Evolutionary conservation across 2,329 filamentous ascomycete species (phyloP), one percentile per base, ranked within the genome.

Genomic region (Graphiopsis chlorocephala): DNA sequence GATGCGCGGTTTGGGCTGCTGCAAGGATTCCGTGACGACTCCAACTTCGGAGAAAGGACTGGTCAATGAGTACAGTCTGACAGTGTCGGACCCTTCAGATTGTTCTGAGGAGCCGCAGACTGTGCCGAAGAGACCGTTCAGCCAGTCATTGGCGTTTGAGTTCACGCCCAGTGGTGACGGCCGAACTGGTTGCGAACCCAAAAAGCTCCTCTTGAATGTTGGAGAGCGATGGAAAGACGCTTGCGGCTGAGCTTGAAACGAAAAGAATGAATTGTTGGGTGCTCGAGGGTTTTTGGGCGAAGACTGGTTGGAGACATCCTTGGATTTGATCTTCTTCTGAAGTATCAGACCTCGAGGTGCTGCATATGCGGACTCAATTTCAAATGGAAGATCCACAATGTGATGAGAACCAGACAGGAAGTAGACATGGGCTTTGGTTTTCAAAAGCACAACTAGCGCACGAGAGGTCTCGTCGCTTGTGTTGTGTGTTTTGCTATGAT

Each of bases 301-400:
- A 33, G 75, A 65, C 12, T 70, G 69, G 20, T 59, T 52, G n/a
- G 42, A 57, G 1, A 67, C 68, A 52, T 73, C 66, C 28, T 85
- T 65, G 85, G 84, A 66, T 80, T 82, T 83, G 48, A 88, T 82
- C 74, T 90, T 96, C 66, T 93, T 85, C 77, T 98, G 94, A 64
- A 99, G 42, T 12, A 64, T 33, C 42, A 64, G n/a, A 23, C 61
- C 61, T 12, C 55, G 53, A 42, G 61, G 61, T 38, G 53, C 55
- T 31, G 61, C 53, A 58, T 38, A 52, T 8, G 61, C 61, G 5
- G 53, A 42, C 42, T 64, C 61, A 29, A 59, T 59, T 31, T 64
- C 93, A 74, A 99, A 99, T 1, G 94, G 94, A 73, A 99, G 87
- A 75, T 97, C 92, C 56, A 98, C 85, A 65, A 97, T 87, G 83